Percentiles rank a stretch among this genome's conserved stretches.
phyloP scores from a whole-genome alignment of 1,139 yeast species.

The Diutina sp. region DNA sequence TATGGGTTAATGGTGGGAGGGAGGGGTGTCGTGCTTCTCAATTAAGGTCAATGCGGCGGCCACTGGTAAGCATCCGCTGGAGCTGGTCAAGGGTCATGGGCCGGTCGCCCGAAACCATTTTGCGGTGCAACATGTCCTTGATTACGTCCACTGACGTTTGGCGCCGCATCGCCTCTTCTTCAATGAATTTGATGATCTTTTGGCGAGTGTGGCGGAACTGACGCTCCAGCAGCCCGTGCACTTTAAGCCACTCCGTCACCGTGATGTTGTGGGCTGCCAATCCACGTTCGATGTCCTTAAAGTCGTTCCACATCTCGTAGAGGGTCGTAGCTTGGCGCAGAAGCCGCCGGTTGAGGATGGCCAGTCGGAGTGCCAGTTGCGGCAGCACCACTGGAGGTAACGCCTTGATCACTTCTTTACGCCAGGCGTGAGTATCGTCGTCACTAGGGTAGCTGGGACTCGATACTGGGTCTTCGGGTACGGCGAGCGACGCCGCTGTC shows the following conservation, averaged over 20 bases:
- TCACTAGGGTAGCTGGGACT: not conserved
- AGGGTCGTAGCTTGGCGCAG: constrained; percentile 21
- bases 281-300: constrained; percentile 18
- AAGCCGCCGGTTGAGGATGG: not conserved
- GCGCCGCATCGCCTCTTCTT: constrained; percentile 18
- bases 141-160: constrained; percentile 13
- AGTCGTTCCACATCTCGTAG: constrained; percentile 29
- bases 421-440: not conserved
- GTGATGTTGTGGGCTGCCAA: constrained; percentile 17
- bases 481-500: not conserved
- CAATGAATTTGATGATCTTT: constrained; percentile 21
- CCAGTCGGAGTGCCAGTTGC: not conserved
- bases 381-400: not conserved
- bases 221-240: constrained; percentile 22
- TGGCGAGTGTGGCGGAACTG: constrained; percentile 23
- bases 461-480: not conserved
- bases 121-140: constrained; percentile 18
- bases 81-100: constrained; percentile 29
- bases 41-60: constrained; percentile 18
- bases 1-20: no score
- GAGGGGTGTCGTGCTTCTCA: not conserved
- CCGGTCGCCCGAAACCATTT: constrained; percentile 10
- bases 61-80: constrained; percentile 24
- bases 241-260: constrained; percentile 23
- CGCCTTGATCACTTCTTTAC: not conserved